Evolutionary conservation across 2,329 filamentous ascomycete species (phyloP), one percentile per base, ranked within the genome.

Genomic region (Beauveria sp.): DNA sequence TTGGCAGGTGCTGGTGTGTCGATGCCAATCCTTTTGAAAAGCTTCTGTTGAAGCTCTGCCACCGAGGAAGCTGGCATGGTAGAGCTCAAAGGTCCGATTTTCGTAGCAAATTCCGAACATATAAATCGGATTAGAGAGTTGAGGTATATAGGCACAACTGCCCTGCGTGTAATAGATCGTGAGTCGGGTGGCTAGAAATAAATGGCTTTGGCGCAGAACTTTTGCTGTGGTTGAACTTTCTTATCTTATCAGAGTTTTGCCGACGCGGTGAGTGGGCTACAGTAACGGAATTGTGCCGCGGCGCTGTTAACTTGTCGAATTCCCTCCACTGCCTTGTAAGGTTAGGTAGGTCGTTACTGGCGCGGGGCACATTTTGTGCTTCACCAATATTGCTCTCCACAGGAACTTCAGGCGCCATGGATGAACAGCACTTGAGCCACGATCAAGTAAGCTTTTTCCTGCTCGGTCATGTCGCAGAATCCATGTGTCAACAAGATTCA

Each of bases 11-110:
- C 68, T 10, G 71, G 68, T 2, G 69, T 64, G 53, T 70, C 68
- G 60, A 77, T 62, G 5, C 74, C 74, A 60, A 77, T 72, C 18
- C 67, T 70, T 60, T 71, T 74, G 58, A 74, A 72, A 54, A 77
- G 66, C 66, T 74, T 74, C 62, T 72, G 69, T 42, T 74, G 73
- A 50, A 75, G 68, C 62, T 75, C 73, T 47, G 67, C 63, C 2
- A 71, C 69, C 20, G 70, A 70, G 8, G 66, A 61, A 55, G 67
- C 47, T 24, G 67, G 57, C 69, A 70, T 70, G 24, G 30, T 5
- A 34, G 8, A 10, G 22, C 8, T n/a, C 9, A 30, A 16, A 18
- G n/a, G n/a, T 45, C 16, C 38, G 9, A 7, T 16, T 45, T 18
- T 10, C 24, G n/a, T 9, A 14, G 2, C 6, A 18, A 34, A 43